Evolutionary conservation across 2,329 filamentous ascomycete species (phyloP).

Genomic region (Penicillium sp.): DNA sequence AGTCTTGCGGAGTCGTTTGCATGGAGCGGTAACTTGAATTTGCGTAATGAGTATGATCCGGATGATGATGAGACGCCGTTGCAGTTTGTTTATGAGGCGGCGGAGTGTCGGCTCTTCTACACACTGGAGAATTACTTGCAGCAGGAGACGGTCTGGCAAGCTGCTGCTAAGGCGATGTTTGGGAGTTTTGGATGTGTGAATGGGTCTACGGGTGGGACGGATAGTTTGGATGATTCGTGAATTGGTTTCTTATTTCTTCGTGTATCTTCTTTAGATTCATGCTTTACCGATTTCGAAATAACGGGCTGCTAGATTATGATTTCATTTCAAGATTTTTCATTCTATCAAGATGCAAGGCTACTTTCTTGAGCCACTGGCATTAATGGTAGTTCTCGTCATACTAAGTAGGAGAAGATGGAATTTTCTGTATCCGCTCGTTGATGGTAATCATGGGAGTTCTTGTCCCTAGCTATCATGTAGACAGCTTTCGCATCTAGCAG

Average conservation of each 20-base stretch:
- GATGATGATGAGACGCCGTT: slow-evolving; percentile 49
- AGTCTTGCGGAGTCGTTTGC: slow-evolving; percentile 11
- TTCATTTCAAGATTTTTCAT: too few relatives aligned
- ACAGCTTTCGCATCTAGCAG: background rate
- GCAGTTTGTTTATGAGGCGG: slow-evolving; percentile 63
- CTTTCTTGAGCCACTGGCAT: too few relatives aligned
- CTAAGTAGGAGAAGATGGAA: too few relatives aligned
- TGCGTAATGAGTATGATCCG: slow-evolving; percentile 47
- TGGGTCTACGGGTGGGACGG: slow-evolving; percentile 24
- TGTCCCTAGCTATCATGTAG: background rate
- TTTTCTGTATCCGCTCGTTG: too few relatives aligned
- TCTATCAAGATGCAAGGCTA: too few relatives aligned
- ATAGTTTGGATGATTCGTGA: slow-evolving; percentile 16
- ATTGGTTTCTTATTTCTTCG: background rate
- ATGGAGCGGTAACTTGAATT: slow-evolving; percentile 43
- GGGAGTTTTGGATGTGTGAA: slow-evolving; percentile 20
- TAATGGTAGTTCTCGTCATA: too few relatives aligned
- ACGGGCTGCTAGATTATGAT: too few relatives aligned
- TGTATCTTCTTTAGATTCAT: background rate
- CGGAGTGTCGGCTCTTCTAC: slow-evolving; percentile 63
- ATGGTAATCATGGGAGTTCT: background rate
- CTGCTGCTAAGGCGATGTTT: slow-evolving; percentile 33
- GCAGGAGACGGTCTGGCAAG: slow-evolving; percentile 55
- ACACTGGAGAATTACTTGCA: slow-evolving; percentile 55
- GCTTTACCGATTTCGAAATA: background rate